These are phyloP conservation scores for Cercospora sesami DNA, from an alignment of 2,329 filamentous ascomycete genomes.

Conservation along the genomic window DNA sequence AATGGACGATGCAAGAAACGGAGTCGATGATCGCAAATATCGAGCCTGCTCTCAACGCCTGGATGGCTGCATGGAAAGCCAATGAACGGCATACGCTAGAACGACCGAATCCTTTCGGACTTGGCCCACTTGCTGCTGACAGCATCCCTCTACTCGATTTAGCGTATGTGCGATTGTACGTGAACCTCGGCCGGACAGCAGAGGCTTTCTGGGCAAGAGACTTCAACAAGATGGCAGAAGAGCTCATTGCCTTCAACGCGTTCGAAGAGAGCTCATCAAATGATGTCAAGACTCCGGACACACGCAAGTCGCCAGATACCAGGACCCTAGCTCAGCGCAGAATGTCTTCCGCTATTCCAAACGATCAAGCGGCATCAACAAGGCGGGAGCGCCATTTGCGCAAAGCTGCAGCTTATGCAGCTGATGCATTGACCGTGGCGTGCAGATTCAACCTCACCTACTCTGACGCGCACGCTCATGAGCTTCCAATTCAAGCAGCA, in stretches of 20 bases:
- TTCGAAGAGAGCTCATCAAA: conserved; percentile 34
- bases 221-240: conserved; percentile 87
- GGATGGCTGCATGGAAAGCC: conserved; percentile 88
- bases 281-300: conserved; percentile 10
- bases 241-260: conserved; percentile 75
- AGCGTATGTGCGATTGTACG: conserved; percentile 87
- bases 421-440: conserved; percentile 84
- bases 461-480: conserved; percentile 77
- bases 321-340: conserved; percentile 36
- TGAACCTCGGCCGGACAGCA: conserved; percentile 88
- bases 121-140: conserved; percentile 81
- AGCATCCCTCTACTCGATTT: conserved; percentile 88
- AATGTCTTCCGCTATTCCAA: conserved; percentile 23
- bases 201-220: conserved; percentile 93
- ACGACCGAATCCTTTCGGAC: conserved; percentile 77
- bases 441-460: conserved; percentile 84
- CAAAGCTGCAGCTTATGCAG: conserved; percentile 93
- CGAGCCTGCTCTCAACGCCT: conserved; percentile 87
- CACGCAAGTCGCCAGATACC: conserved; percentile 15
- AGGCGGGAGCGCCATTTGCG: conserved; percentile 83
- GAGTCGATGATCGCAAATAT: conserved; percentile 96
- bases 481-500: conserved; percentile 84
- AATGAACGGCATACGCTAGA: conserved; percentile 83
- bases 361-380: conserved; percentile 49
- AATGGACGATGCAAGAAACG: conserved; percentile 89